phyloP scores from a whole-genome alignment of 768 basidiomycete genomes.

The Termitomyces sp. region DNA sequence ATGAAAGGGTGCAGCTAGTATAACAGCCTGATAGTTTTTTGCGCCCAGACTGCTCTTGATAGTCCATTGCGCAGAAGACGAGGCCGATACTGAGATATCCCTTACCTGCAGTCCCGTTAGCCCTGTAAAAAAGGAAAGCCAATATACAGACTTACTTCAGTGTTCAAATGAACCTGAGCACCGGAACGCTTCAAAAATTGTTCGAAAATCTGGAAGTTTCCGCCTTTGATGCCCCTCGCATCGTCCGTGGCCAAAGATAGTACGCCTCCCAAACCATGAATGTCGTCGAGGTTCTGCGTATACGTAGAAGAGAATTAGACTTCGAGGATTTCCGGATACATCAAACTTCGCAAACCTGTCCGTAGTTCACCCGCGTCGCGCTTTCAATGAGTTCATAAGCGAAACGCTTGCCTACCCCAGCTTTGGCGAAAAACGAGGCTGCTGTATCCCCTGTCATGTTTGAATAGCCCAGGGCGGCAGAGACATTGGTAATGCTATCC shows the following conservation, averaged over 20 bases:
- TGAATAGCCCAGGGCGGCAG: constrained; percentile 45
- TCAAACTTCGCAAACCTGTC: constrained; percentile 41
- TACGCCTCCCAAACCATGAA: constrained; percentile 75
- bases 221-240: constrained; percentile 63
- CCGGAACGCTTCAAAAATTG: constrained; percentile 65
- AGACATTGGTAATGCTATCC: constrained; percentile 54
- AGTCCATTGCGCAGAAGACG: constrained; percentile 42
- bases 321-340: background rate
- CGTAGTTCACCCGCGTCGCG: constrained; percentile 80
- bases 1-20: constrained; percentile 86
- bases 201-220: constrained; percentile 84
- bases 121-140: background rate
- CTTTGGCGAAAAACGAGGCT: constrained; percentile 46
- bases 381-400: constrained; percentile 72
- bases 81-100: constrained; percentile 40
- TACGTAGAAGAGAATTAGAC: background rate
- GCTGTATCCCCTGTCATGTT: constrained; percentile 45
- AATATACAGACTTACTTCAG: constrained; percentile 40
- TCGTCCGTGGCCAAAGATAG: constrained; percentile 67
- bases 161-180: constrained; percentile 67
- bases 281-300: constrained; percentile 51
- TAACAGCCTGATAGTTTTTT: constrained; percentile 61
- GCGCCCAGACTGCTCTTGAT: constrained; percentile 43
- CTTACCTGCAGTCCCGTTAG: constrained; percentile 35
- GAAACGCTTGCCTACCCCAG: constrained; percentile 55